Conservation (phyloP, 257 asterid species). For the Gardenia jasminoides region DNA sequence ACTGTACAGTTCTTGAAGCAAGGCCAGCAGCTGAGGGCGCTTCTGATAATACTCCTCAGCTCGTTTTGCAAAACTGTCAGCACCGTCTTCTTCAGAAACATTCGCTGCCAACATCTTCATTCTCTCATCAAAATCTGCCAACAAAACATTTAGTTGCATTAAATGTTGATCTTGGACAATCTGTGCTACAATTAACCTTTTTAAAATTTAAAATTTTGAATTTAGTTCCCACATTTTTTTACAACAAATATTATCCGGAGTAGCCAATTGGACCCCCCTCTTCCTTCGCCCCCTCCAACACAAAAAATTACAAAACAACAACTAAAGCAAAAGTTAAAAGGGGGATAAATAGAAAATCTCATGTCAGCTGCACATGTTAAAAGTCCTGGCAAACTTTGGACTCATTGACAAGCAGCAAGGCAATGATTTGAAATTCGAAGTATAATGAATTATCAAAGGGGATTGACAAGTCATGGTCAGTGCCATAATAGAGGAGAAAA, state of each 20-base stretch:
- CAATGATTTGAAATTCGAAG: conserved; percentile 20
- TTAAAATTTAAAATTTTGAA: conserved; percentile 4
- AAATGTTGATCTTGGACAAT: background rate
- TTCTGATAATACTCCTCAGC: conserved; percentile 78
- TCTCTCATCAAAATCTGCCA: conserved; percentile 82
- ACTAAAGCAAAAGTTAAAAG: no score
- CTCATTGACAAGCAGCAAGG: background rate
- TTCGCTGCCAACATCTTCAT: conserved; percentile 55
- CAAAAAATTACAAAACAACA: no score
- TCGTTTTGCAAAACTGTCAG: conserved; percentile 65
- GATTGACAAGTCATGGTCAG: conserved; percentile 3
- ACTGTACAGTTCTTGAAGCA: conserved; percentile 78
- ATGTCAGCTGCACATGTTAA: background rate
- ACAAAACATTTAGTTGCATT: conserved; percentile 4
- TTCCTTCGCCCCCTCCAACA: no score
- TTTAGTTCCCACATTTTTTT: background rate
- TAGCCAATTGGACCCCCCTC: background rate
- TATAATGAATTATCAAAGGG: background rate
- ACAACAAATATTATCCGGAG: background rate
- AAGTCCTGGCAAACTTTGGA: background rate
- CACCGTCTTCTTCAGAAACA: conserved; percentile 36
- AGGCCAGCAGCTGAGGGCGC: conserved; percentile 76
- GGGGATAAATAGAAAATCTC: background rate
- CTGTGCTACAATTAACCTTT: background rate
- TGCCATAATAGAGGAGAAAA: background rate